Percentiles rank a stretch among this genome's conserved stretches.
phyloP scores from a whole-genome alignment of 2,329 filamentous ascomycete genomes.

The Lomentospora prolificans region DNA sequence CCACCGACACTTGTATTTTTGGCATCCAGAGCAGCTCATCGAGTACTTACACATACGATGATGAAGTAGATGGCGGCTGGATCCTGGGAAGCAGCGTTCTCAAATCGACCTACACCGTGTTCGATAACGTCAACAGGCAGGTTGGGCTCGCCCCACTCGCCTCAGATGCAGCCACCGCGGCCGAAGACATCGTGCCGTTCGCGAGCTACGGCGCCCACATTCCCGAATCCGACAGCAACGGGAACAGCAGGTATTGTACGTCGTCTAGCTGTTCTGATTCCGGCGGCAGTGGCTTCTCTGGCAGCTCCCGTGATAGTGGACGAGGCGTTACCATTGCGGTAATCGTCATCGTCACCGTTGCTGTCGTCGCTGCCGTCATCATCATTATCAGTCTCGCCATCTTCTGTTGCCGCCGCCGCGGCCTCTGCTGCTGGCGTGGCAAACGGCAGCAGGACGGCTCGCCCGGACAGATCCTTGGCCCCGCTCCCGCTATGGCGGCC shows the following conservation, averaged over 20 bases:
- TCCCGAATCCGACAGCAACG: neutral
- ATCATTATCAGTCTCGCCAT: neutral
- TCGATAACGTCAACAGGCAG: conserved; percentile 61
- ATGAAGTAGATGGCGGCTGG: conserved; percentile 20
- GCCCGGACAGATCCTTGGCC: neutral
- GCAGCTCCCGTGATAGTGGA: neutral
- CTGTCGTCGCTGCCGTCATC: neutral
- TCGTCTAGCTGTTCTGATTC: neutral
- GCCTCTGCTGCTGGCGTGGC: conserved; percentile 2
- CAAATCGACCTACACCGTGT: conserved; percentile 62
- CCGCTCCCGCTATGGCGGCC: neutral
- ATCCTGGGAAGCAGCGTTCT: conserved; percentile 49
- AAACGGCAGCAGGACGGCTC: conserved; percentile 1
- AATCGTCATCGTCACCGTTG: neutral
- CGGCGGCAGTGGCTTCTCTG: neutral
- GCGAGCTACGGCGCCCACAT: neutral
- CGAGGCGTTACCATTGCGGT: neutral
- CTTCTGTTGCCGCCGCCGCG: neutral
- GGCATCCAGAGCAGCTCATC: conserved; percentile 46
- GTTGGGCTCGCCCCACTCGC: conserved; percentile 61
- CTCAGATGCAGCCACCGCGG: conserved; percentile 34
- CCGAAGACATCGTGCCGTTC: conserved; percentile 2
- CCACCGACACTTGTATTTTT: conserved; percentile 40
- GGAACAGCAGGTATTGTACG: neutral
- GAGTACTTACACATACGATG: neutral